Base-by-base conservation (phyloP, 441 rosid genomes). In the Rhodomyrtus psidioides region DNA sequence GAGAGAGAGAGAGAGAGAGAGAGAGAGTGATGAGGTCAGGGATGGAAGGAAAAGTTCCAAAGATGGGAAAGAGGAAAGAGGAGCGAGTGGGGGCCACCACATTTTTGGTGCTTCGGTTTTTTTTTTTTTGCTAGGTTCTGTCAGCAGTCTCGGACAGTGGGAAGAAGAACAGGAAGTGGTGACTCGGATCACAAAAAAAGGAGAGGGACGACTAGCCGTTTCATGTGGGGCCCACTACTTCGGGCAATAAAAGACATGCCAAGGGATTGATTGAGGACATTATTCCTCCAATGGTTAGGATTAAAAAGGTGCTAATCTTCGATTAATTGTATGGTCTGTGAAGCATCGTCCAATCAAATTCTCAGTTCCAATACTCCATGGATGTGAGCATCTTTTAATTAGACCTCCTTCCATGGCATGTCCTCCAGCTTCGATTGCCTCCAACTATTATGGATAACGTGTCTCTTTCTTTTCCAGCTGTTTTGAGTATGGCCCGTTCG, bases 401-500 rank as follows among this genome's bases (percentile, higher is more conserved):
- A 62, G 23, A 62, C 42, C 23, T n/a, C n/a, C n/a, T n/a, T n/a
- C n/a, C n/a, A n/a, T n/a, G 34, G 34, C 34, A 34, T 34, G 34
- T 34, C 34, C 76, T 13, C 19, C 16, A 34, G 10, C 76, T 34
- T 34, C 21, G 8, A 34, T 23, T 19, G 46, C 46, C 49, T 34
- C 15, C 0, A 21, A 34, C 46, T 42, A 9, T 34, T 10, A 9
- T 1, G 7, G 8, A 34, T 65, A 12, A 34, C 9, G 46, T 5
- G 26, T 56, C 5, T n/a, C 4, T n/a, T n/a, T n/a, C 34, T 10
- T 7, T 21, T 21, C 0, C 3, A 0, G 7, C 14, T 19, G 4
- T 19, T 65, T 2, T 2, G 4, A 17, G 9, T 30, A 7, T 42
- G 7, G 7, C 26, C 4, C 23, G 7, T 19, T 60, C 7, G 0